A percentile compares a stretch with the other conserved stretches of the same genome.
Evolutionary conservation across 345 rosid species (phyloP).

Genomic region (Toxicodendron radicans): DNA sequence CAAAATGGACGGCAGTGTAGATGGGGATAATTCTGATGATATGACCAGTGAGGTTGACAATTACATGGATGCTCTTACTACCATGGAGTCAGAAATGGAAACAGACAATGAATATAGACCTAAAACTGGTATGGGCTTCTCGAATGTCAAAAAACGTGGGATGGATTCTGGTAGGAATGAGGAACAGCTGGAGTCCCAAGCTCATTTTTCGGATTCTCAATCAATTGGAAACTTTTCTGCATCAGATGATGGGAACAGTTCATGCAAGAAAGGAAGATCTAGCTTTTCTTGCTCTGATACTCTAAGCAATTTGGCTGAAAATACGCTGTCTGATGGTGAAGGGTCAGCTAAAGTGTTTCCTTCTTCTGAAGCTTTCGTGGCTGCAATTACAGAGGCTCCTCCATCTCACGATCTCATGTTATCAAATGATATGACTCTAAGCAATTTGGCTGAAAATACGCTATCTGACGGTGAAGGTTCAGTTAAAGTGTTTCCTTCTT

Average conservation of each 20-base stretch:
- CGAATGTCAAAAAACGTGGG: slow-evolving; percentile 28
- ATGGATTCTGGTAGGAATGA: slow-evolving; percentile 50
- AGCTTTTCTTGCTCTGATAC: slow-evolving; percentile 60
- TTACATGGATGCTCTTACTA: slow-evolving; percentile 84
- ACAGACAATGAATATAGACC: slow-evolving; percentile 53
- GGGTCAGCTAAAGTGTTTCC: slow-evolving; percentile 34
- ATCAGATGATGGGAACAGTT: slow-evolving; percentile 72
- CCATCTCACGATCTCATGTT: slow-evolving; percentile 36
- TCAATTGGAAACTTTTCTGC: slow-evolving; percentile 62
- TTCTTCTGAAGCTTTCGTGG: slow-evolving; percentile 34
- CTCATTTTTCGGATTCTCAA: slow-evolving; percentile 60
- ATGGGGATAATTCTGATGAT: slow-evolving; percentile 72
- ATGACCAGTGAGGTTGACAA: slow-evolving; percentile 82
- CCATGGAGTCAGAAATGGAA: slow-evolving; percentile 90
- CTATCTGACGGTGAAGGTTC: slow-evolving; percentile 57
- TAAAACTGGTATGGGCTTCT: slow-evolving; percentile 32
- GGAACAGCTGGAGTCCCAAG: slow-evolving; percentile 45
- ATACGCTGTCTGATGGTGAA: slow-evolving; percentile 55
- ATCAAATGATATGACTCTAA: slow-evolving; percentile 31
- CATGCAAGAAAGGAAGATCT: slow-evolving; percentile 51
- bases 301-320: slow-evolving; percentile 48
- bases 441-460: slow-evolving; percentile 47
- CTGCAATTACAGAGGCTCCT: slow-evolving; percentile 33
- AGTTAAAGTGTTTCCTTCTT: slow-evolving; percentile 33
- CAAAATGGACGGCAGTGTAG: slow-evolving; percentile 38